Conservation (phyloP, 2,329 filamentous ascomycete species). For the Phialocephala sp. region DNA sequence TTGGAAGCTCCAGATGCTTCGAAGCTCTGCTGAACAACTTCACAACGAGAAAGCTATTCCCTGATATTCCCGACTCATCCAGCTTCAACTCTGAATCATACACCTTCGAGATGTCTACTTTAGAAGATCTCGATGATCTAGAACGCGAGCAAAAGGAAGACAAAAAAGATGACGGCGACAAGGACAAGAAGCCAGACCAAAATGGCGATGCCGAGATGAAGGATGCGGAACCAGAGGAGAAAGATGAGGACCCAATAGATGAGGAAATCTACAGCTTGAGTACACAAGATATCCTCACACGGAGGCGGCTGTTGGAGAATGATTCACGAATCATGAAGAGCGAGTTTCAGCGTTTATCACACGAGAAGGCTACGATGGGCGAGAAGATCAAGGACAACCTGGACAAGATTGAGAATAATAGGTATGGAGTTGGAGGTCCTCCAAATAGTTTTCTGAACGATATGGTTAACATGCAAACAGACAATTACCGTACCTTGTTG, state of each 20-base stretch:
- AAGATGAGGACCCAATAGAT: conserved; percentile 84
- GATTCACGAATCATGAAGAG: conserved; percentile 99
- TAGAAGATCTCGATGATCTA: conserved; percentile 78
- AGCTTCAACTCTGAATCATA: neutral
- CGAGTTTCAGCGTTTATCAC: conserved; percentile 90
- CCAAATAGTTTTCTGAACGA: neutral
- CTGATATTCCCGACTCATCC: conserved; percentile 8
- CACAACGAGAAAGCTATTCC: neutral
- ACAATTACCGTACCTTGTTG: conserved; percentile 96
- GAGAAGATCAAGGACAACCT: conserved; percentile 99
- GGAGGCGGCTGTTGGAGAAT: conserved; percentile 92
- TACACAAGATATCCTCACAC: conserved; percentile 92
- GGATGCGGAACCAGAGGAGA: conserved; percentile 72
- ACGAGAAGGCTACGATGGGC: conserved; percentile 94
- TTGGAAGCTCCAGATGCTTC: conserved; percentile 25
- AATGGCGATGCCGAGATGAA: conserved; percentile 90
- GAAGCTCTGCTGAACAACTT: conserved; percentile 20
- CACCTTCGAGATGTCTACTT: conserved; percentile 66
- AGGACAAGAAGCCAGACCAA: conserved; percentile 59
- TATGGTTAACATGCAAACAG: conserved; percentile 52
- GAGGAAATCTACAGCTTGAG: conserved; percentile 91
- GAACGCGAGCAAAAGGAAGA: conserved; percentile 73
- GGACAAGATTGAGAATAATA: conserved; percentile 99
- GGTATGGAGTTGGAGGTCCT: conserved; percentile 58
- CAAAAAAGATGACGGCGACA: conserved; percentile 60